Evolutionary conservation across 176 grass and related monocot genomes (phyloP).

Genomic region (Bolboschoenus planiculmis): DNA sequence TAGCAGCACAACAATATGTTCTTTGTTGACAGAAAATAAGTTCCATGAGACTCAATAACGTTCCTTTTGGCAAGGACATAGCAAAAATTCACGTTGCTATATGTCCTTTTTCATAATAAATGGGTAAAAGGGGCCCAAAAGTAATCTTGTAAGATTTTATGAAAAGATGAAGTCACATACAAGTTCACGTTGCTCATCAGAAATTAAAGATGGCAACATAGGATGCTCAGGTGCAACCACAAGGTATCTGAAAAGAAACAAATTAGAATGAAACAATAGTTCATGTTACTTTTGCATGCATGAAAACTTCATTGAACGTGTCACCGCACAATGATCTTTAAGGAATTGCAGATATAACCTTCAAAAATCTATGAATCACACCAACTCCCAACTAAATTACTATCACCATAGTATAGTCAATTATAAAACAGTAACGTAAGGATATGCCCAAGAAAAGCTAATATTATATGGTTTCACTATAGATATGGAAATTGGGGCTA

Average conservation of each 20-base stretch:
- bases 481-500: neutral
- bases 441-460: neutral
- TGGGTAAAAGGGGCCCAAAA: neutral
- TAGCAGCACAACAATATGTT: neutral
- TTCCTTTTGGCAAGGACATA: neutral
- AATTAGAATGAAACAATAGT: neutral
- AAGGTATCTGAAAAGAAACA: conserved; percentile 64
- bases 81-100: neutral
- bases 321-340: neutral
- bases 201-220: conserved; percentile 53
- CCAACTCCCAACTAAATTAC: neutral
- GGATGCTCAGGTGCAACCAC: conserved; percentile 83
- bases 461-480: neutral
- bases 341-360: neutral
- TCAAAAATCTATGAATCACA: neutral
- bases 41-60: neutral
- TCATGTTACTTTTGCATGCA: neutral
- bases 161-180: conserved; percentile 37
- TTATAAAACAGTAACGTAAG: neutral
- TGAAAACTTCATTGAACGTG: neutral
- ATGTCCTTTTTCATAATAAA: neutral
- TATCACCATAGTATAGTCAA: neutral
- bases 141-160: conserved; percentile 16
- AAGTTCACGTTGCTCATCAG: conserved; percentile 48
- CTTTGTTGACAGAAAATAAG: neutral